These are phyloP conservation scores for Tulasnella sp. DNA, from an alignment of 768 basidiomycete genomes.

Conservation along the genomic window DNA sequence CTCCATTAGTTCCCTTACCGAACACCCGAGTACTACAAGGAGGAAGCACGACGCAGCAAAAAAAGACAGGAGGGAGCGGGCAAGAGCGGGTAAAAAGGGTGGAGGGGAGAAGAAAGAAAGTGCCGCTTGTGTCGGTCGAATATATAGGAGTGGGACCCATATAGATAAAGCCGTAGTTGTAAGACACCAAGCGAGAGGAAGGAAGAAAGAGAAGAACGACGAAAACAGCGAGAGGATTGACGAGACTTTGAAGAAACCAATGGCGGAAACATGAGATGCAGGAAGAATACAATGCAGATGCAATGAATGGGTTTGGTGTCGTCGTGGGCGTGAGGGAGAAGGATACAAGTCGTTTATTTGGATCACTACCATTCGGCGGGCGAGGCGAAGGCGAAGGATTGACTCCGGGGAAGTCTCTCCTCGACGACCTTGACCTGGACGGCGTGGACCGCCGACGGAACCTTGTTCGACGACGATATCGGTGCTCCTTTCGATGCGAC, in stretches of 20 bases:
- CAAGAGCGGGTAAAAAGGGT: neutral
- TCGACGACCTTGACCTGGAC: conserved; percentile 5
- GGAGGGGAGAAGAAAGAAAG: neutral
- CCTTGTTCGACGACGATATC: neutral
- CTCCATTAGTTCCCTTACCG: neutral
- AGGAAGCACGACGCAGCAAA: neutral
- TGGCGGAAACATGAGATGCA: neutral
- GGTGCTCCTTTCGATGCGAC: neutral
- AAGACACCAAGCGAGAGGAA: neutral
- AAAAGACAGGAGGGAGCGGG: conserved; percentile 5
- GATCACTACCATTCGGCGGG: conserved; percentile 53
- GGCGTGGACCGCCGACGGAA: neutral
- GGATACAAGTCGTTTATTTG: too few species aligned
- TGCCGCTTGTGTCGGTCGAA: neutral
- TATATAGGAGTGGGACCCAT: neutral
- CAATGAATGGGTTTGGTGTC: neutral
- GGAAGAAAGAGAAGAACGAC: neutral
- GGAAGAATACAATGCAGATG: neutral
- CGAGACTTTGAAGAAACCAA: neutral
- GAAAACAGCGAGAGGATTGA: conserved; percentile 1
- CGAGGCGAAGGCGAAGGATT: conserved; percentile 45
- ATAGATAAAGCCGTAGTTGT: neutral
- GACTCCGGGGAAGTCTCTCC: conserved; percentile 4
- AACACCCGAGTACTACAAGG: conserved; percentile 3
- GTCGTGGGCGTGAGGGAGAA: conserved; percentile 22